Base-by-base conservation (phyloP, 495 filamentous ascomycete genomes). In the Penicillium flavigenum region DNA sequence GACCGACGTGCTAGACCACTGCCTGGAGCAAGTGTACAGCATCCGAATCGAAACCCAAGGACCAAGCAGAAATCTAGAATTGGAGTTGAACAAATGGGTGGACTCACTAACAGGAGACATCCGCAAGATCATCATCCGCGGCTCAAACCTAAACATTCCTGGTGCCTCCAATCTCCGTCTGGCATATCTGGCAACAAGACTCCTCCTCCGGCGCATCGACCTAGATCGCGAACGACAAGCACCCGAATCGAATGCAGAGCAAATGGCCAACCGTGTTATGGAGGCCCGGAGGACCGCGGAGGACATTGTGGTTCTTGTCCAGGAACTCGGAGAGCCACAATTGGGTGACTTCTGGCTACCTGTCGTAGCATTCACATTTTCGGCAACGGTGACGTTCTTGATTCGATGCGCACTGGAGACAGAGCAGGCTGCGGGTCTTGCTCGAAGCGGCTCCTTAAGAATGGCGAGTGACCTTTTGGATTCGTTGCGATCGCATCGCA, bases 281-380 rank as follows among this genome's bases (percentile, higher is more conserved):
- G 49, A 54, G 3, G 56, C 60, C 11, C 60, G 56, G n/a, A 58
- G 62, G 48, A 63, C 70, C 1, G 69, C 76, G 0, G 67, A 75
- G 32, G 72, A 72, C 9, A 71, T 78, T 29, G 59, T 73, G 1
- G 56, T 70, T 29, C 46, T 75, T 8, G 57, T 72, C 1, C 70
- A 73, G 41, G 71, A 73, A 46, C 60, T 75, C 1, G 56, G 65
- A 9, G 61, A 58, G 3, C 19, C 51, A 4, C 63, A 70, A 4
- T 41, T 71, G 17, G 46, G 55, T 0, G 72, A 64, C n/a, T 75
- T 73, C 20, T 75, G 72, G 72, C 54, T 72, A n/a, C 68, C 72
- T 20, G 63, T 66, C 0, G 59, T 64, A 14, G 60, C 72, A 1
- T 73, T 72, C 24, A 63, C 65, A 10, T 56, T 73, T 7, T 64